Evolutionary conservation across 2,329 filamentous ascomycete species (phyloP), one percentile per base, ranked within the genome.

Genomic region (Xylariaceae sp.): DNA sequence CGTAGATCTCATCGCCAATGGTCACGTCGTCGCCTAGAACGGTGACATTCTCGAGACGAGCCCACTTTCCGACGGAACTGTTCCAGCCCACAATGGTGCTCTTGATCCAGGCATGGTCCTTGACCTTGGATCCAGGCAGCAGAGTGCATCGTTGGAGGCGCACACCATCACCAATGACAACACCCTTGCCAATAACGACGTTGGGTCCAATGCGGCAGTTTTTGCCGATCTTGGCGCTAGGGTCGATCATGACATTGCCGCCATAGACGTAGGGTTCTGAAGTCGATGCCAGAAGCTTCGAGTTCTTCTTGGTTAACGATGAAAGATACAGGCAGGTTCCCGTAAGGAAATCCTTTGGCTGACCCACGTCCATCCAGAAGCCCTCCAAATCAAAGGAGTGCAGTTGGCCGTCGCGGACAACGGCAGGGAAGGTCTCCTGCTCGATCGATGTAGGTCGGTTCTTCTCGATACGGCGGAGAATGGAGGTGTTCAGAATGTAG

Each of bases 361-460:
- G 91, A 58, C 91, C 91, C 51, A 98, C 89, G 57, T 97, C 91
- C 91, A 97, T 97, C 91, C 91, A 97, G 81, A 94, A 97, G 56
- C 91, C 89, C 54, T 96, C 89, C 22, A 97, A 81, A 64, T 97
- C 91, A 64, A 95, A 96, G 2, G 89, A 95, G 77, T 97, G 91
- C 49, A 97, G 74, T 68, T 91, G 80, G 52, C 89, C 89, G 59
- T 96, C 91, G 59, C 78, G 82, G 69, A 87, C 87, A 66, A 97
- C 93, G 56, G 88, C 82, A 35, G 91, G 91, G 86, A 98, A 98
- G 26, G 89, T 96, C 74, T 97, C 93, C 73, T 97, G 91, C 72
- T 98, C 91, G 64, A 97, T 98, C 6, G 89, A 95, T 38, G 91
- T 97, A 32, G 93, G 93, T 48, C 91, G 88, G 49, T 63, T 63